Evolutionary conservation across 2,329 filamentous ascomycete genomes (phyloP).

Genomic region (Pyricularia grisea): DNA sequence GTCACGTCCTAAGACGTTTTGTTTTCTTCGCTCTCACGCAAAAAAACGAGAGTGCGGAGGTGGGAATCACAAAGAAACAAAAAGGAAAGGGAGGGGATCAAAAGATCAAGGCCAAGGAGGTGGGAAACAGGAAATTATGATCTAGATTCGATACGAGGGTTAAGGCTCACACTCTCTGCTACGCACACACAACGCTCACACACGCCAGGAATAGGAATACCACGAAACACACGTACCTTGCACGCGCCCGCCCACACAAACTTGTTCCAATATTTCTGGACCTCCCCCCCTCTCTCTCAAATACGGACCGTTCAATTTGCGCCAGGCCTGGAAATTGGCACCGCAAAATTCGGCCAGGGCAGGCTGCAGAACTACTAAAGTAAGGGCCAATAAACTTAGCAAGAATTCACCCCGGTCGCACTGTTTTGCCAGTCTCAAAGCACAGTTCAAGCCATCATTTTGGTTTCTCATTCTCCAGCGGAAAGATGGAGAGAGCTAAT

Average conservation of each 20-base stretch:
- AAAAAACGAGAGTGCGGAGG: neutral
- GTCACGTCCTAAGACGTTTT: neutral
- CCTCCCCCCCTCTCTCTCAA: too few species aligned
- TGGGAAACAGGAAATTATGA: neutral
- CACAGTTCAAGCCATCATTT: neutral
- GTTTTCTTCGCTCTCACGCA: neutral
- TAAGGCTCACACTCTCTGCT: too few species aligned
- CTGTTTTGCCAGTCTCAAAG: neutral
- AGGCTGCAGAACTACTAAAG: neutral
- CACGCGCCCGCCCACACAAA: neutral
- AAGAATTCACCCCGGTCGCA: neutral
- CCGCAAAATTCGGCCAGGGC: neutral
- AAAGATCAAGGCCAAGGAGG: neutral
- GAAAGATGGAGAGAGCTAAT: neutral
- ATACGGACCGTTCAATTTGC: neutral
- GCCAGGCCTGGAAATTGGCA: neutral
- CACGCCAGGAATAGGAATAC: neutral
- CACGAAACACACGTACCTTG: neutral
- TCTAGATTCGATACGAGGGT: neutral
- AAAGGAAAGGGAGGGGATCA: neutral
- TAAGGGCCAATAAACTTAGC: neutral
- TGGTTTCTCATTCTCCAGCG: neutral
- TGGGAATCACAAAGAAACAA: neutral
- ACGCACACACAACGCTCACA: neutral
- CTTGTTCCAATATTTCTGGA: neutral